Percentiles rank a stretch among this genome's conserved stretches.
phyloP scores from a whole-genome alignment of 768 basidiomycete genomes.

The Podaxis sp. region DNA sequence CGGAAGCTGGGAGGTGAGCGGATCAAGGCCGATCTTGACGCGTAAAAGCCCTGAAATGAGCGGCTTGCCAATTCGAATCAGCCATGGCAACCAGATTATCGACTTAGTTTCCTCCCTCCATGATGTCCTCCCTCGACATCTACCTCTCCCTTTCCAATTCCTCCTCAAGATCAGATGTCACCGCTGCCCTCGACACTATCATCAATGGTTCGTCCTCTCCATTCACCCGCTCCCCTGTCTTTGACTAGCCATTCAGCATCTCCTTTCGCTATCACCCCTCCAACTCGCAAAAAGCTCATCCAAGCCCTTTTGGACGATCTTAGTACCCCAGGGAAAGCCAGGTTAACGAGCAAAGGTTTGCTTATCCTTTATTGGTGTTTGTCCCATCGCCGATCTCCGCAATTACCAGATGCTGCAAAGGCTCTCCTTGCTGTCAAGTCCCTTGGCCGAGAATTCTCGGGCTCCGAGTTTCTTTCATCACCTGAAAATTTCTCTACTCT shows the following conservation, averaged over 20 bases:
- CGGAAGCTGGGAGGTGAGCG: constrained; percentile 1
- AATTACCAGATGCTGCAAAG: constrained; percentile 53
- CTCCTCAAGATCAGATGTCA: constrained; percentile 41
- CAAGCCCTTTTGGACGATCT: constrained; percentile 60
- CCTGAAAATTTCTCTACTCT: constrained; percentile 54
- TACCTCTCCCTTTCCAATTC: constrained; percentile 46
- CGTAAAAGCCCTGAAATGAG: constrained; percentile 5
- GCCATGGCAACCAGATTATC: constrained; percentile 24
- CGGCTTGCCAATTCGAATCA: constrained; percentile 5
- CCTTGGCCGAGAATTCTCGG: constrained; percentile 65
- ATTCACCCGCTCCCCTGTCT: neutral
- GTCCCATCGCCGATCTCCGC: neutral
- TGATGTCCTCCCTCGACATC: constrained; percentile 43
- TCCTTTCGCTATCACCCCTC: constrained; percentile 42
- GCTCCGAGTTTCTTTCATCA: constrained; percentile 57
- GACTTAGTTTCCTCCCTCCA: constrained; percentile 6
- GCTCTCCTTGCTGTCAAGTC: constrained; percentile 72
- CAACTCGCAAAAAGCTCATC: constrained; percentile 51
- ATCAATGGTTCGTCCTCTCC: constrained; percentile 35
- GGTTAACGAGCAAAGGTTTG: constrained; percentile 55
- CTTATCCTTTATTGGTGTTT: neutral
- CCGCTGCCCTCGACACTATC: constrained; percentile 45
- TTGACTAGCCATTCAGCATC: constrained; percentile 29
- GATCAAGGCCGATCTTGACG: constrained; percentile 11
- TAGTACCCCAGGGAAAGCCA: constrained; percentile 36